Conservation (phyloP, 2,329 filamentous ascomycete species). For the Aspergillus piperis region DNA sequence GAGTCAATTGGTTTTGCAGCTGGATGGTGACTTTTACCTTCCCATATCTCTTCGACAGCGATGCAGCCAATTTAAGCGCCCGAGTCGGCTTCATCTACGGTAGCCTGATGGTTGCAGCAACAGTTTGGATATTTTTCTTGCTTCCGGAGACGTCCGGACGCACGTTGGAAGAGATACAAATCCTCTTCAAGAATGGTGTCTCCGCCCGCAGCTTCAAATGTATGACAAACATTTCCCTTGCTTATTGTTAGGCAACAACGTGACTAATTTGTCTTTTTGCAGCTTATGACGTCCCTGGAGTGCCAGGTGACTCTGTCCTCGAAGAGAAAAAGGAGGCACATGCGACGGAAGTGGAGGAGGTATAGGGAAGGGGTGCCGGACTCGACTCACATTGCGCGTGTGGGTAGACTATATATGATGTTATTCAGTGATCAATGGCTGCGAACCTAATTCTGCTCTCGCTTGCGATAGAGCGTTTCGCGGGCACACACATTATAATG, state of each 20-base stretch:
- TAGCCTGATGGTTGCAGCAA: conserved; percentile 22
- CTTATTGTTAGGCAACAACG: not conserved
- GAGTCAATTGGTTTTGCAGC: conserved; percentile 11
- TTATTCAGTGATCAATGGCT: no score
- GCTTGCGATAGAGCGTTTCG: no score
- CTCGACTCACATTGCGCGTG: not conserved
- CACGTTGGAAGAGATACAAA: conserved; percentile 35
- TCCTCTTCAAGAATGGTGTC: conserved; percentile 29
- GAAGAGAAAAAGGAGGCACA: conserved; percentile 1
- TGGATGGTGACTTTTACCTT: conserved; percentile 16
- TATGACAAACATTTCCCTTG: not conserved
- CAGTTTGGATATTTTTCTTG: conserved; percentile 27
- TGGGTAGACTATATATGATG: no score
- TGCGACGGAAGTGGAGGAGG: conserved; percentile 1
- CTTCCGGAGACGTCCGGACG: conserved; percentile 30
- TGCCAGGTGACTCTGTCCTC: not conserved
- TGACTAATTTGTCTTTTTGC: not conserved
- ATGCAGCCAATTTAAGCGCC: conserved; percentile 26
- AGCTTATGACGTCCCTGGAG: not conserved
- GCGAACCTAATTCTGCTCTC: no score
- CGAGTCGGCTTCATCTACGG: conserved; percentile 34
- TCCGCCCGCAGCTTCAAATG: conserved; percentile 17
- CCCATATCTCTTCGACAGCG: conserved; percentile 16
- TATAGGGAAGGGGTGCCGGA: not conserved
- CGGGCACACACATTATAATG: no score